Evolutionary conservation across 2,329 filamentous ascomycete genomes (phyloP).

Genomic region (Coniella vitis): DNA sequence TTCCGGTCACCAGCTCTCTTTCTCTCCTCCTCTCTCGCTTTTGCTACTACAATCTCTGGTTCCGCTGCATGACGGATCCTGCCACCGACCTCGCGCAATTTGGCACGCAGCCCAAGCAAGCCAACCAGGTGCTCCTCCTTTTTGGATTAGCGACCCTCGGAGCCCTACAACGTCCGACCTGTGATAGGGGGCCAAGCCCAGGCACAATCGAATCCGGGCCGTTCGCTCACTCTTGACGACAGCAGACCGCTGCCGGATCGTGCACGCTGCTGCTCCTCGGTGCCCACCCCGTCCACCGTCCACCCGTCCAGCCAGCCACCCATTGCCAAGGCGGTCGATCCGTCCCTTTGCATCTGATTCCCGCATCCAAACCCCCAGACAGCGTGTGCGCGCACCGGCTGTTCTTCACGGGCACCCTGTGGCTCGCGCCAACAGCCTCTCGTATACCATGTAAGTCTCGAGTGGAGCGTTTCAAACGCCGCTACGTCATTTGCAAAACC

Average conservation of each 20-base stretch:
- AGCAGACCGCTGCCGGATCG: too few species aligned
- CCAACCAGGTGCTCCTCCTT: too few species aligned
- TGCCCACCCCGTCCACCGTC: neutral
- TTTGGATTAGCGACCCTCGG: neutral
- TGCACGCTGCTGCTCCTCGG: too few species aligned
- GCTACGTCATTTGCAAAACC: constrained; percentile 7
- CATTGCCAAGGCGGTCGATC: neutral
- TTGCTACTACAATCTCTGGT: neutral
- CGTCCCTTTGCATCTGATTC: neutral
- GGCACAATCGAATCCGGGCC: neutral
- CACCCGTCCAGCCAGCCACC: too few species aligned
- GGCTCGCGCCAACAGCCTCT: neutral
- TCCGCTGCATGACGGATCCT: too few species aligned
- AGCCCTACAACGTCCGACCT: neutral
- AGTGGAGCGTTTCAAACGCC: neutral
- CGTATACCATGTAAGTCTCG: too few species aligned
- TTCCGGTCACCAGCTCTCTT: too few species aligned
- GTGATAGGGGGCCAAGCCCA: neutral
- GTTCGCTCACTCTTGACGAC: too few species aligned
- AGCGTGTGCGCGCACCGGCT: neutral
- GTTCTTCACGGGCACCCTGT: neutral
- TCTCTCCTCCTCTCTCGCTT: neutral
- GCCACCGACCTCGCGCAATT: too few species aligned
- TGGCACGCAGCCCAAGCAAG: too few species aligned
- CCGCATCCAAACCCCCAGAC: neutral